Evolutionary conservation across 176 grass and related monocot species (phyloP), one percentile per base, ranked within the genome.

Genomic region (Carex pumila): DNA sequence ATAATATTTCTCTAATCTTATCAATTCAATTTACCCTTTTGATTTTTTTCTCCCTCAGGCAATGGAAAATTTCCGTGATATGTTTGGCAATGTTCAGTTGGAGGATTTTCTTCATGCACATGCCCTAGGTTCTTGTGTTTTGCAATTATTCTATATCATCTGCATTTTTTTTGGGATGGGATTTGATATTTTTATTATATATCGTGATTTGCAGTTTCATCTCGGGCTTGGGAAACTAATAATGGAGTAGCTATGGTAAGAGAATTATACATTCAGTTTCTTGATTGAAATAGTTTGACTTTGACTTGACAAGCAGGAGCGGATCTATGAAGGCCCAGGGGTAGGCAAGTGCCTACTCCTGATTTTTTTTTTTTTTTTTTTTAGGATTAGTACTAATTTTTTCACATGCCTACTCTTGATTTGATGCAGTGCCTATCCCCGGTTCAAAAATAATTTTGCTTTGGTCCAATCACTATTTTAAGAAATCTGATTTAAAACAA

Each of bases 221-320:
- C 94, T 85, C 86, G 92, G 84, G 90, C 90, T 85, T 97, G 94
- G 92, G 47, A 18, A 73, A 90, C 85, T 73, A 76, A 65, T 1
- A 91, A 88, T 82, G 90, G 94, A 54, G 83, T 92, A 86, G 91
- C 90, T 49, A 72, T 97, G 94, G 94, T 97, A 94, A 25, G 82
- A 21, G 59, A 64, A 65, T 85, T 90, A 18, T 71, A 9, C 22
- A 34, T 68, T 76, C 45, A 71, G 65, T 61, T 75, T 65, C n/a
- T 14, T 87, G 30, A 57, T 84, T 29, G 12, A 84, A 61, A 62
- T 85, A 43, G 18, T 79, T 39, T 39, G 37, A 39, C 37, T 39
- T 30, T 30, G 83, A 65, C 34, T 76, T 91, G 77, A 83, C 66
- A 89, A 81, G 19, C 56, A 25, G 25, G 25, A 25, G 25, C 25